Evolutionary conservation across 2,329 filamentous ascomycete genomes (phyloP), one percentile per base, ranked within the genome.

Genomic region (Trichophaea hybrida): DNA sequence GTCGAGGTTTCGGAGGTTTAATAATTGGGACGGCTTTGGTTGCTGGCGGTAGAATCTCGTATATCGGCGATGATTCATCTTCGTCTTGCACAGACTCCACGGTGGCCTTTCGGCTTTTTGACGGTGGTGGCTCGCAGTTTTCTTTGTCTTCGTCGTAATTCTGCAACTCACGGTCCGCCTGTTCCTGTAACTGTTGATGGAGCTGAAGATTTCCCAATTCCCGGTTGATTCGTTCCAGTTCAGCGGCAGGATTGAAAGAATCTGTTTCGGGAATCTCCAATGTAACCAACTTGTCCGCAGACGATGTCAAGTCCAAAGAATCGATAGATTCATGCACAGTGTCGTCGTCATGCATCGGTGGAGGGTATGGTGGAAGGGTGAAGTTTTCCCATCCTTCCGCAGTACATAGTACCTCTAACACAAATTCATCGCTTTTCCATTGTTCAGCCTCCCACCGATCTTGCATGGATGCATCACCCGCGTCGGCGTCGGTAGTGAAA

Each of bases 1-100:
- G 50, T 12, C 24, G 32, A 12, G 50, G 32, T 37, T 53, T 53
- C 4, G 50, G 31, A n/a, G 34, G 12, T 12, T 53, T 53, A 8
- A 53, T 32, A 32, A 53, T 37, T 13, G 50, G 50, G 13, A 53
- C 50, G n/a, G 12, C 13, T n/a, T 53, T 53, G 24, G 24, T 24
- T 8, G 44, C 2, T 24, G 44, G 44, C 12, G 34, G 31, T 12
- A 32, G 12, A 2, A 32, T 10, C 34, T 53, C 10, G 15, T 40
- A 24, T 40, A 4, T 5, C n/a, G 1, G 12, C 10, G 53, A 44
- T 17, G 33, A 5, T 24, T 65, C 63, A 10, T 64, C 59, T 34
- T 65, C 63, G 52, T 65, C 63, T 12, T 55, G 44, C 6, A 65
- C 63, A 6, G 61, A 59, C 53, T 65, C 61, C 7, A 65, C 55